Conservation (phyloP, 176 grass and related monocot species). For the Pontederia crassipes region DNA sequence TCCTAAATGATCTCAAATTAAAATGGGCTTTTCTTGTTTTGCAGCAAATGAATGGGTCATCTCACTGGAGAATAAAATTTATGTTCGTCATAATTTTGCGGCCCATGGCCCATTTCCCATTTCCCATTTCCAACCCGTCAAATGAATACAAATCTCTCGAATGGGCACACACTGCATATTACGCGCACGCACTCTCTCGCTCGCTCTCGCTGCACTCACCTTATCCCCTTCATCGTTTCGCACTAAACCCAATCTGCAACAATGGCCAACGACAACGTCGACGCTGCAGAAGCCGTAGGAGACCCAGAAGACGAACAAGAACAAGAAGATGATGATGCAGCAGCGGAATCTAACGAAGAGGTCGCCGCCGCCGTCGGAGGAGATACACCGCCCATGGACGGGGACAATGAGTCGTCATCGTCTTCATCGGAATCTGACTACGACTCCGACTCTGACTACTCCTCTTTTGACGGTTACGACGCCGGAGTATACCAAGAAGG, state of each 20-base stretch:
- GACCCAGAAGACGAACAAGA: neutral
- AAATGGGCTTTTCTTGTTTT: too few species aligned
- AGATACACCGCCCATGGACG: neutral
- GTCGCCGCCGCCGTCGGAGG: neutral
- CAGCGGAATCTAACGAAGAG: too few species aligned
- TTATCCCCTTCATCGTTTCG: neutral
- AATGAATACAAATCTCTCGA: too few species aligned
- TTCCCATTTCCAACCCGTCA: too few species aligned
- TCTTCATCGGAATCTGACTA: neutral
- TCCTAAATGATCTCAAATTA: too few species aligned
- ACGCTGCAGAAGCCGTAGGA: neutral
- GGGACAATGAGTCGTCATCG: neutral
- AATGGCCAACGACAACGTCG: neutral
- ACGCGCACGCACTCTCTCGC: too few species aligned
- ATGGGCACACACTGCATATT: too few species aligned
- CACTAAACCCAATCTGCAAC: neutral
- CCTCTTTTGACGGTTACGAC: neutral
- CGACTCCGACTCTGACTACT: conserved; percentile 12
- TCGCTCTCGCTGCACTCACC: too few species aligned
- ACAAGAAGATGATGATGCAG: neutral
- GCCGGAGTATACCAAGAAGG: neutral
- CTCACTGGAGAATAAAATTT: too few species aligned
- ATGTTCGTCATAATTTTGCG: too few species aligned
- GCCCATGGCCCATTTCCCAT: too few species aligned
- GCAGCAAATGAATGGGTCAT: too few species aligned